These are phyloP conservation scores for Penicillium paxilli DNA, from an alignment of 495 filamentous ascomycete species.

Conservation along the genomic window DNA sequence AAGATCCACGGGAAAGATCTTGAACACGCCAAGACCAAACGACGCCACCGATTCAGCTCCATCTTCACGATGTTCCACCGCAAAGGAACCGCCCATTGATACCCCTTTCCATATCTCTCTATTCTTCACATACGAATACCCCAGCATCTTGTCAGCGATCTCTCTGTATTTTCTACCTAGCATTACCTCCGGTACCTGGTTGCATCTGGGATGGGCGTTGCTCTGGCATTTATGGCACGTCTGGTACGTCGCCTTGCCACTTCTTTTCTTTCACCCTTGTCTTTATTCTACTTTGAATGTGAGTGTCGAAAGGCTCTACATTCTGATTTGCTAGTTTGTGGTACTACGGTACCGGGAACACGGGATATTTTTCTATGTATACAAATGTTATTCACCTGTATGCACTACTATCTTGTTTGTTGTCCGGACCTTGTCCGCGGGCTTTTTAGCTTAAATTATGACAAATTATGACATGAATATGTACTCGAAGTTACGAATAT, in stretches of 20 bases:
- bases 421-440: too few species aligned
- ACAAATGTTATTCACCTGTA: not conserved
- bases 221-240: constrained; percentile 7
- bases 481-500: too few species aligned
- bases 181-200: constrained; percentile 1
- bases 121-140: constrained; percentile 11
- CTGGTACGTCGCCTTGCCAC: constrained; percentile 12
- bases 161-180: constrained; percentile 8
- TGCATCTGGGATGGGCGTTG: constrained; percentile 20
- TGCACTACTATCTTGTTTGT: not conserved
- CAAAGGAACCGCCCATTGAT: constrained; percentile 20
- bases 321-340: not conserved
- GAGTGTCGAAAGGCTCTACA: not conserved
- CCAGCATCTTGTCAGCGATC: constrained; percentile 18
- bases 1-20: not conserved
- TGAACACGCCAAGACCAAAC: constrained; percentile 14
- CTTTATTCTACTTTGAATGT: not conserved
- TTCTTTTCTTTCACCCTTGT: not conserved
- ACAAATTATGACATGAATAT: not conserved
- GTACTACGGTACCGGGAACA: not conserved
- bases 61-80: constrained; percentile 27
- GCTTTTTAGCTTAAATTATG: not conserved
- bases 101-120: not conserved
- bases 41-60: constrained; percentile 24
- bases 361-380: not conserved